These are phyloP conservation scores for Lentinula edodes DNA, from an alignment of 768 basidiomycete species.

Conservation along the genomic window DNA sequence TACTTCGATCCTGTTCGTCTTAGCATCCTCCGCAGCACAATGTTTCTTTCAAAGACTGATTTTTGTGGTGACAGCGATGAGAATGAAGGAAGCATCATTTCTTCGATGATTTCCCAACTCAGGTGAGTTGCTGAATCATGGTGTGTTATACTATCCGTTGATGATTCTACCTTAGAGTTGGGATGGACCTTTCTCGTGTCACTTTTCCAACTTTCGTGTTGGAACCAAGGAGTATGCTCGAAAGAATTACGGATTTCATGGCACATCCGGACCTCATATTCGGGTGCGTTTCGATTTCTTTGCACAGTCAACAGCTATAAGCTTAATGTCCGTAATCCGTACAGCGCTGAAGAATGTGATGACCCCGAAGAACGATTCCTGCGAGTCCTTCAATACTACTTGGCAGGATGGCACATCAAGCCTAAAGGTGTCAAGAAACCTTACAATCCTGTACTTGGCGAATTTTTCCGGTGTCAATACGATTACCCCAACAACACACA, in stretches of 20 bases:
- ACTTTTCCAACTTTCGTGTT: slow-evolving; percentile 94
- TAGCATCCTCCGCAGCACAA: slow-evolving; percentile 7
- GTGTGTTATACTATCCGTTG: not conserved
- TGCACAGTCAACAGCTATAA: not conserved
- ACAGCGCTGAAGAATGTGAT: slow-evolving; percentile 72
- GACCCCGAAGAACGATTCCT: slow-evolving; percentile 90
- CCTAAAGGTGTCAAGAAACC: slow-evolving; percentile 99
- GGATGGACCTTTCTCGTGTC: slow-evolving; percentile 95
- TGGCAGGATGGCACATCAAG: slow-evolving; percentile 99
- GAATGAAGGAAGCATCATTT: slow-evolving; percentile 87
- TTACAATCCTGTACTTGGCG: slow-evolving; percentile 97
- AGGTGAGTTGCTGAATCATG: slow-evolving; percentile 39
- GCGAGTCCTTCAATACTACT: slow-evolving; percentile 87
- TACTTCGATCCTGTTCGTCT: slow-evolving; percentile 78
- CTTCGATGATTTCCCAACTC: slow-evolving; percentile 84
- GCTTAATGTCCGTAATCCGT: slow-evolving; percentile 2
- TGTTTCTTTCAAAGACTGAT: slow-evolving; percentile 25
- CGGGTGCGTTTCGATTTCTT: slow-evolving; percentile 49
- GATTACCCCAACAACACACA: slow-evolving; percentile 82
- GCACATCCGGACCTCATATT: slow-evolving; percentile 97
- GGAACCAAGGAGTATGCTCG: slow-evolving; percentile 95
- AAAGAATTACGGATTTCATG: slow-evolving; percentile 99
- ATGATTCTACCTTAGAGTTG: slow-evolving; percentile 51
- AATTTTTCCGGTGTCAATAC: slow-evolving; percentile 96
- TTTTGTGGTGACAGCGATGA: slow-evolving; percentile 64